phyloP scores from a whole-genome alignment of 495 filamentous ascomycete genomes.

The Pyrenopolyporus hunteri region DNA sequence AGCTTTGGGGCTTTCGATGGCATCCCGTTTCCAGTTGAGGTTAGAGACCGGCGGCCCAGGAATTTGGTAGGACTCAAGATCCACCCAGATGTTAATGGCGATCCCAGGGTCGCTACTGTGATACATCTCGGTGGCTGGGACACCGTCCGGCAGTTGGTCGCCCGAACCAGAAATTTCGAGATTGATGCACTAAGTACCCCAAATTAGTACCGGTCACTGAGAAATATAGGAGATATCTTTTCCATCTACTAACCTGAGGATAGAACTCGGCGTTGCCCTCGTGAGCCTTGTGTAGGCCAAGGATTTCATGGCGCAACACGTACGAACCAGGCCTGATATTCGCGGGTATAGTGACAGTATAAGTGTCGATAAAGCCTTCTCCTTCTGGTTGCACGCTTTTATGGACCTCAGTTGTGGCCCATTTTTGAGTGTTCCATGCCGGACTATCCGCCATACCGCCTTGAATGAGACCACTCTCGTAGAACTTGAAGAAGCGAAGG shows the following conservation, averaged over 20 bases:
- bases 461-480: conserved; percentile 60
- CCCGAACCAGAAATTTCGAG: conserved; percentile 66
- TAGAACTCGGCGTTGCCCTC: conserved; percentile 73
- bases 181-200: conserved; percentile 32
- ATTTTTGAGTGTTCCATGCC: conserved; percentile 47
- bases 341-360: conserved; percentile 69
- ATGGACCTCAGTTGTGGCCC: conserved; percentile 57
- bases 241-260: conserved; percentile 58
- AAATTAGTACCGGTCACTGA: too few species aligned
- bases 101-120: conserved; percentile 46
- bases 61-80: conserved; percentile 29
- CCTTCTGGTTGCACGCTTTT: conserved; percentile 26
- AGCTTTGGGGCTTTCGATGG: background rate
- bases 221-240: too few species aligned
- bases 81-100: conserved; percentile 40
- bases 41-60: conserved; percentile 19
- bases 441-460: conserved; percentile 50
- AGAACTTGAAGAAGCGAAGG: conserved; percentile 77
- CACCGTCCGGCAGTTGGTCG: conserved; percentile 44
- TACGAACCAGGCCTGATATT: conserved; percentile 68
- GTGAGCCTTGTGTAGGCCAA: conserved; percentile 67
- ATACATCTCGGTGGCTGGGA: conserved; percentile 43
- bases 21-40: conserved; percentile 5
- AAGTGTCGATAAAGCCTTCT: conserved; percentile 67
- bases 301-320: conserved; percentile 75